These are phyloP conservation scores for Fusarium paranaense DNA, from an alignment of 2,329 filamentous ascomycete genomes.

Conservation along the genomic window DNA sequence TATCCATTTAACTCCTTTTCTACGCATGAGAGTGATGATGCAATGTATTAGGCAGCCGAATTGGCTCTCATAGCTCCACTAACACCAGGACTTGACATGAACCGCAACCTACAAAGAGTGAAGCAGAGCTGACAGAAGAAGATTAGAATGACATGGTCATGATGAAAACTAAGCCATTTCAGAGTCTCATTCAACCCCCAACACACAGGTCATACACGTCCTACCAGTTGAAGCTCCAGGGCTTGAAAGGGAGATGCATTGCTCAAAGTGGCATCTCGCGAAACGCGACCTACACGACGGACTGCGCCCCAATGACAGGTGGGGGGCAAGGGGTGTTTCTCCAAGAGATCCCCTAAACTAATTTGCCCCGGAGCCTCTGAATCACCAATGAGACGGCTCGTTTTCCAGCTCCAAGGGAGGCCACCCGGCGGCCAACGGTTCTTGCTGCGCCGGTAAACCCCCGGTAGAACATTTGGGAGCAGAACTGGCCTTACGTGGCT, in stretches of 20 bases:
- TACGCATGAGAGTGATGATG: not conserved
- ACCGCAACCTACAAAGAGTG: not conserved
- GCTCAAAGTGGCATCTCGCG: slow-evolving; percentile 8
- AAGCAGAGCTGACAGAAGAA: not conserved
- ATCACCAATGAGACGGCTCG: slow-evolving; percentile 31
- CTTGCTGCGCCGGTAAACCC: slow-evolving; percentile 33
- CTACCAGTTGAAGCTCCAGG: not conserved
- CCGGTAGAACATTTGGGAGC: slow-evolving; percentile 26
- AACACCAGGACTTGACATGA: not conserved
- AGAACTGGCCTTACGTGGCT: slow-evolving; percentile 40
- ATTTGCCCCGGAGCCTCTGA: slow-evolving; percentile 10
- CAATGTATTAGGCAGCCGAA: not conserved
- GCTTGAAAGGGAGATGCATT: not conserved
- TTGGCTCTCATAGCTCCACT: not conserved
- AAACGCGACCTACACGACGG: slow-evolving; percentile 13
- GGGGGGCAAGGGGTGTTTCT: slow-evolving; percentile 25
- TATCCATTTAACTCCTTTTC: not conserved
- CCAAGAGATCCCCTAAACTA: slow-evolving; percentile 12
- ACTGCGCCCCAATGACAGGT: slow-evolving; percentile 36
- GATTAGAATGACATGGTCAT: not conserved
- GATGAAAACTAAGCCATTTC: no score
- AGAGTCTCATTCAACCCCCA: not conserved
- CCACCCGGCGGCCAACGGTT: slow-evolving; percentile 30
- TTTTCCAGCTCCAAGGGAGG: slow-evolving; percentile 18
- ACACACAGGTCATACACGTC: not conserved